Evolutionary conservation across 495 filamentous ascomycete species (phyloP).

Genomic region (Geopyxis carbonaria): DNA sequence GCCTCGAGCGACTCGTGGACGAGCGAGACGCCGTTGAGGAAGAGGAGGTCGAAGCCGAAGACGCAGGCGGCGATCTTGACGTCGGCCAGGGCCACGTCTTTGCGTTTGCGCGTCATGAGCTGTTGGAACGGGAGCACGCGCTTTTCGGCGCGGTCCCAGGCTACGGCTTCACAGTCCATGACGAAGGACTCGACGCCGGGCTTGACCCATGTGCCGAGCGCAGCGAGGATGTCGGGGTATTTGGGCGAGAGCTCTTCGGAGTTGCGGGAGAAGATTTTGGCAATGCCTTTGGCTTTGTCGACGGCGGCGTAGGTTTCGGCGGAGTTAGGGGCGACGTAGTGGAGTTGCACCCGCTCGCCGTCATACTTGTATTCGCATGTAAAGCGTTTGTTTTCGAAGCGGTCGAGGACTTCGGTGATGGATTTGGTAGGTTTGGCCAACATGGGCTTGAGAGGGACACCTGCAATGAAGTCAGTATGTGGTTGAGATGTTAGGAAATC

Average conservation of each 20-base stretch:
- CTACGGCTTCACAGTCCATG: conserved; percentile 94
- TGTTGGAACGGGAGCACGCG: conserved; percentile 94
- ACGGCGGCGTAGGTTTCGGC: conserved; percentile 34
- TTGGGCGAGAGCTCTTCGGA: conserved; percentile 94
- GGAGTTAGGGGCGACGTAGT: conserved; percentile 78
- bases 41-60: conserved; percentile 90
- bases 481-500: neutral
- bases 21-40: conserved; percentile 77
- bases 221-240: conserved; percentile 84
- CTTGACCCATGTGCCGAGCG: conserved; percentile 78
- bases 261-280: conserved; percentile 89
- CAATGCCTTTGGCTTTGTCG: conserved; percentile 45
- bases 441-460: conserved; percentile 94
- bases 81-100: conserved; percentile 94
- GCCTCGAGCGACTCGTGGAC: conserved; percentile 78
- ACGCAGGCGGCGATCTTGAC: conserved; percentile 95
- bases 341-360: conserved; percentile 90
- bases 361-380: conserved; percentile 99
- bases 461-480: conserved; percentile 2
- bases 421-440: conserved; percentile 96
- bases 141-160: conserved; percentile 83
- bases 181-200: conserved; percentile 82
- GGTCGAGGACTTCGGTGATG: conserved; percentile 94
- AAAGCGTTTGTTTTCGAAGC: conserved; percentile 87
- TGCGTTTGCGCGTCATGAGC: conserved; percentile 91